Base-by-base conservation (phyloP, 2,329 filamentous ascomycete species). In the Alternaria ethzedia region DNA sequence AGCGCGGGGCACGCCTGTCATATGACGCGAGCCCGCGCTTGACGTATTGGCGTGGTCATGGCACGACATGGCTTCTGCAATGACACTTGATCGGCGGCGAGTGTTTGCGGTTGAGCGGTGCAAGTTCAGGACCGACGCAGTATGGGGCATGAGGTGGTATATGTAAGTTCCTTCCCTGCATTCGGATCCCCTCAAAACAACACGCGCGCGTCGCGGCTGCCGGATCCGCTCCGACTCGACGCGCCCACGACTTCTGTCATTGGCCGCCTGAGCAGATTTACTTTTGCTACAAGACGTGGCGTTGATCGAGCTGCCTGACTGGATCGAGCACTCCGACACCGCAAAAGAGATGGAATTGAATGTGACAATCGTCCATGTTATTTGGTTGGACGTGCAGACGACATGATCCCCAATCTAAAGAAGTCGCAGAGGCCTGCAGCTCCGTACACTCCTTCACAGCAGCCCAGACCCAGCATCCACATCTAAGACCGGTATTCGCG, bases 1-100 rank as follows among this genome's bases (percentile, higher is more conserved):
- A 28, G 60, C 61, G 66, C 59, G 63, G 65, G 65, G 67, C 44
- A 58, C n/a, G 43, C n/a, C 56, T 50, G 36, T 32, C 60, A 54
- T 44, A 69, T 59, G 66, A 65, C 64, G 57, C 61, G 25, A 57
- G 41, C 49, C 51, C 56, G 54, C 41, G 46, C 23, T 28, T 17
- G 58, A 51, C 44, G 17, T 30, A 49, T 30, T 47, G 23, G 54
- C 21, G 52, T 43, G 12, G 23, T 21, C n/a, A 54, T 21, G 51
- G 51, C 51, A 43, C 51, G 23, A 43, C 51, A 54, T 26, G 51
- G 11, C 36, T 44, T 21, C 20, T 52, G 36, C n/a, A 41, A 17
- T 17, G 49, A 52, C 36, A 15, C 9, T 17, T 32, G 21, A 52
- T 52, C 8, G 49, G 36, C 30, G 30, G 49, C 30, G 49, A 25